Evolutionary conservation across 306 rosid species (phyloP).

Genomic region (Pyrus bretschneideri): DNA sequence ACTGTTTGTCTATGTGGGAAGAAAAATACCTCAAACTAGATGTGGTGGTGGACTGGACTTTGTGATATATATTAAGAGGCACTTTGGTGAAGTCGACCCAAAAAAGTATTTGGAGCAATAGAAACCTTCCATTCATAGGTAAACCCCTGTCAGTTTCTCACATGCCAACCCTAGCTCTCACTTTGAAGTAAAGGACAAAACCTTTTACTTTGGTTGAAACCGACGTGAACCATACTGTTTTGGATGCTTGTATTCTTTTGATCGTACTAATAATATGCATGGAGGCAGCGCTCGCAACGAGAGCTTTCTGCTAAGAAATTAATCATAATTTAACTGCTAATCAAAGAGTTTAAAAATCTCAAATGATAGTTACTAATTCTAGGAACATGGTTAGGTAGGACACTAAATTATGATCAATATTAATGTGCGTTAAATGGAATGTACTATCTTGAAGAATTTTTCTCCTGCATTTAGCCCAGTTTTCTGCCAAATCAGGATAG

Average conservation of each 20-base stretch:
- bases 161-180: slow-evolving; percentile 27
- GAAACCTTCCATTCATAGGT: slow-evolving; percentile 39
- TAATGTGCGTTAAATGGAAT: too few species aligned
- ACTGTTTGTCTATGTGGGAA: background rate
- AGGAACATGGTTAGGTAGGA: background rate
- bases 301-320: background rate
- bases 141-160: slow-evolving; percentile 41
- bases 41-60: background rate
- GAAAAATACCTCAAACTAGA: background rate
- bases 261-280: background rate
- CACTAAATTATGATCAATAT: background rate
- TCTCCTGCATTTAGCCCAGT: background rate
- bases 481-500: background rate
- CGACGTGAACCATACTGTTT: slow-evolving; percentile 28
- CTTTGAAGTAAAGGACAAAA: slow-evolving; percentile 29
- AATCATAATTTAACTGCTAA: background rate
- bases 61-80: background rate
- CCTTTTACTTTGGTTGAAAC: slow-evolving; percentile 10
- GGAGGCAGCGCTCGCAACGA: background rate
- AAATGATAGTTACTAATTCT: background rate
- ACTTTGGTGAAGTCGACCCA: background rate
- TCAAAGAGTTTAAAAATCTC: background rate
- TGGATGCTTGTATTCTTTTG: slow-evolving; percentile 15
- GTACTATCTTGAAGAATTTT: background rate
- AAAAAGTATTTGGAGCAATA: slow-evolving; percentile 20